Percentiles rank a stretch among this genome's conserved stretches.
These are phyloP conservation scores for Amylostereum areolatum DNA, from an alignment of 1,284 basidiomycete genomes.

Conservation along the genomic window DNA sequence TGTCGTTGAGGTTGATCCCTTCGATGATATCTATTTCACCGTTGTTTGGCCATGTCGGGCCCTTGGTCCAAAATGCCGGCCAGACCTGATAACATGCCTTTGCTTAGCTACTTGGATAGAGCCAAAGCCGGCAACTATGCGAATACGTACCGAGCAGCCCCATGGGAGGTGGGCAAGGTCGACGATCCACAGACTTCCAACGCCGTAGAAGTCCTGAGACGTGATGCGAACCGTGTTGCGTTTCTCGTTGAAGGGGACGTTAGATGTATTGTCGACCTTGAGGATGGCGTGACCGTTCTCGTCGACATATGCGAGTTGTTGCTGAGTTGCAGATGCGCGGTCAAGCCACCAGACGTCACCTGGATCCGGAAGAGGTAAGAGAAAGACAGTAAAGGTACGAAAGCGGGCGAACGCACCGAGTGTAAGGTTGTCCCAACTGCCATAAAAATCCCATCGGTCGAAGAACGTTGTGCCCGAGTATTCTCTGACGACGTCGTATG, in stretches of 20 bases:
- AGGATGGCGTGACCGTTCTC: constrained; percentile 50
- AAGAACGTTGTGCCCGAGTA: constrained; percentile 53
- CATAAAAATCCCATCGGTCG: constrained; percentile 54
- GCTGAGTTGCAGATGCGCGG: constrained; percentile 31
- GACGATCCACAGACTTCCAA: constrained; percentile 42
- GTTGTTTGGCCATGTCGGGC: constrained; percentile 39
- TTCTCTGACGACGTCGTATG: constrained; percentile 39
- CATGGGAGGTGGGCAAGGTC: constrained; percentile 44
- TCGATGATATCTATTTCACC: constrained; percentile 50
- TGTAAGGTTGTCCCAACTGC: constrained; percentile 54
- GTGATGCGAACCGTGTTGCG: constrained; percentile 57
- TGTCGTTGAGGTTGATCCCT: constrained; percentile 28
- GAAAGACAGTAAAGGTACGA: background rate
- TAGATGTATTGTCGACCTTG: constrained; percentile 50
- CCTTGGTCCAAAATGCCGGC: constrained; percentile 37
- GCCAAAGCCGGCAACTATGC: no score
- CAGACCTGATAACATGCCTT: constrained; percentile 16
- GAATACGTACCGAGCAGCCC: constrained; percentile 53
- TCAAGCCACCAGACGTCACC: constrained; percentile 51
- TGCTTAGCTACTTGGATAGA: background rate
- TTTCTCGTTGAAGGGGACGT: constrained; percentile 39
- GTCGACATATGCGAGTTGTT: constrained; percentile 51
- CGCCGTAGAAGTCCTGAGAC: constrained; percentile 41
- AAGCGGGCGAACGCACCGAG: constrained; percentile 39
- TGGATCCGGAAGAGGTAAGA: constrained; percentile 12